Evolutionary conservation across 179 eudicot genomes (phyloP).

Genomic region (Actinidia polygama): DNA sequence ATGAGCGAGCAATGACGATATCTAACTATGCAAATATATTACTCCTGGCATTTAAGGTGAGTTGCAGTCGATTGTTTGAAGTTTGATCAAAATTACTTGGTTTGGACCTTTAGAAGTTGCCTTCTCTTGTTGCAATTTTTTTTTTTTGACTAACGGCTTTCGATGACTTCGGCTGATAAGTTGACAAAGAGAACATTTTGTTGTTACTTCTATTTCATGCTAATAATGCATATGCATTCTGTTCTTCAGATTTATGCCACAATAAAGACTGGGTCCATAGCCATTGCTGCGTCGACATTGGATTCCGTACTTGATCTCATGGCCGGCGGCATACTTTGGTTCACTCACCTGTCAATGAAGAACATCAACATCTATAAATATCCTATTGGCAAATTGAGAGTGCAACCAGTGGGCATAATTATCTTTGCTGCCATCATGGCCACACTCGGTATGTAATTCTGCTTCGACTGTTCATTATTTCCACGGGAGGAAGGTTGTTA

Average conservation of each 20-base stretch:
- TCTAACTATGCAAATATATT: constrained; percentile 80
- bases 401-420: constrained; percentile 96
- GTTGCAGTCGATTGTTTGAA: not conserved
- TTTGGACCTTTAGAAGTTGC: not conserved
- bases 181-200: not conserved
- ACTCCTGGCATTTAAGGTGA: constrained; percentile 80
- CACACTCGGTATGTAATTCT: constrained; percentile 66
- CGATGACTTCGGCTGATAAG: constrained; percentile 4
- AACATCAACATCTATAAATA: constrained; percentile 81
- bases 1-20: constrained; percentile 86
- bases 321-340: constrained; percentile 97
- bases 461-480: not conserved
- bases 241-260: constrained; percentile 73
- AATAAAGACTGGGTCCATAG: constrained; percentile 77
- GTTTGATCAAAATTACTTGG: not conserved
- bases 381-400: constrained; percentile 94
- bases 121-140: not conserved
- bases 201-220: not conserved
- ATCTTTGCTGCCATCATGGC: constrained; percentile 98
- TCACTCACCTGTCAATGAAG: constrained; percentile 89
- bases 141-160: not conserved
- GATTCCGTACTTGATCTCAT: constrained; percentile 95
- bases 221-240: not conserved
- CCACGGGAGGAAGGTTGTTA: not conserved
- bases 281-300: constrained; percentile 93